These are phyloP conservation scores for Panaeolus cyanescens DNA, from an alignment of 768 basidiomycete species.

Conservation along the genomic window DNA sequence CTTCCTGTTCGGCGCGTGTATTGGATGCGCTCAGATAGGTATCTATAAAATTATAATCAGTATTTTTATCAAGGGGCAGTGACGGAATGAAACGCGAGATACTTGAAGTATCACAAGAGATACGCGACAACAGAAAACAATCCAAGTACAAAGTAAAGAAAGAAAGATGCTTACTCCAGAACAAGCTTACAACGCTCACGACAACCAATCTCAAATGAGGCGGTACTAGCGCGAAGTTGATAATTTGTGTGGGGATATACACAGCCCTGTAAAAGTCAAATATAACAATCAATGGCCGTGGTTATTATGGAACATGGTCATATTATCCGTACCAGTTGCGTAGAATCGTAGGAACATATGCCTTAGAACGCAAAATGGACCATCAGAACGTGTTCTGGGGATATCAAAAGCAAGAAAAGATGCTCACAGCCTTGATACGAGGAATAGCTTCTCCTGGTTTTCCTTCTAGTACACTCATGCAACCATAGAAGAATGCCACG, in stretches of 20 bases:
- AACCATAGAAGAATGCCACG: constrained; percentile 59
- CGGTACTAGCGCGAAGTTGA: constrained; percentile 81
- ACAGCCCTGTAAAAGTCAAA: constrained; percentile 50
- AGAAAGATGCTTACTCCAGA: constrained; percentile 67
- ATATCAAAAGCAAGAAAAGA: background rate
- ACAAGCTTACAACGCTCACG: constrained; percentile 75
- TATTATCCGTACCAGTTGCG: constrained; percentile 64
- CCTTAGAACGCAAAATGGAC: constrained; percentile 33
- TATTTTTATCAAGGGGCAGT: no score
- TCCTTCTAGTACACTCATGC: constrained; percentile 82
- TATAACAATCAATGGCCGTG: background rate
- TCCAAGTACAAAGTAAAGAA: background rate
- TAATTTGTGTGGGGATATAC: constrained; percentile 73
- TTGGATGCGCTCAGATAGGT: constrained; percentile 66
- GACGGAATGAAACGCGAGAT: no score
- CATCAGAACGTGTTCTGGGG: background rate
- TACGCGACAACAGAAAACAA: no score
- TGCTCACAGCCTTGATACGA: constrained; percentile 48
- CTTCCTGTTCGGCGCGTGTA: constrained; percentile 24
- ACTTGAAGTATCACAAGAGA: no score
- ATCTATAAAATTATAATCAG: constrained; percentile 32
- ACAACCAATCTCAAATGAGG: constrained; percentile 75
- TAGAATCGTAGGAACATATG: constrained; percentile 71
- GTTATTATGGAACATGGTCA: constrained; percentile 3
- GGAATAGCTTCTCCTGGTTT: constrained; percentile 51